Percentiles rank a stretch among this genome's conserved stretches.
phyloP scores from a whole-genome alignment of 768 basidiomycete species.

The Kwoniella bestiolae region DNA sequence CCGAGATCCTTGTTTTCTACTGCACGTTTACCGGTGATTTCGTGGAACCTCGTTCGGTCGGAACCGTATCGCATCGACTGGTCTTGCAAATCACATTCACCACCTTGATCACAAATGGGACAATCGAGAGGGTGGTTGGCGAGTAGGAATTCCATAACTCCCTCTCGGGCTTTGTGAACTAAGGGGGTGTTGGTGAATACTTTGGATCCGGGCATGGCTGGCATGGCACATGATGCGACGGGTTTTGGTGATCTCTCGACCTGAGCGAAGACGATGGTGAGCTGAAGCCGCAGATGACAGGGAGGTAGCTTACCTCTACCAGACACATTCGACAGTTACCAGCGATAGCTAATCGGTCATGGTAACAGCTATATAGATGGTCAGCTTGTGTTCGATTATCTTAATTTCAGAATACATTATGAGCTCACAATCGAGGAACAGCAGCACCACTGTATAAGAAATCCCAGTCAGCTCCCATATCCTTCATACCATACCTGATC shows the following conservation, averaged over 20 bases:
- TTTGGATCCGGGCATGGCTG: constrained; percentile 90
- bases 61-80: constrained; percentile 99
- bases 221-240: constrained; percentile 95
- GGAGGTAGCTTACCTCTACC: constrained; percentile 70
- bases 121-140: constrained; percentile 98
- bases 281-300: neutral
- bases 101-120: constrained; percentile 98
- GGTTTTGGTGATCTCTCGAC: constrained; percentile 92
- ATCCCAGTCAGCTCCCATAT: constrained; percentile 17
- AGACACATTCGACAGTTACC: constrained; percentile 99
- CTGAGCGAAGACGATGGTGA: constrained; percentile 25
- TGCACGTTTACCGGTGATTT: constrained; percentile 95
- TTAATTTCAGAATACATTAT: neutral
- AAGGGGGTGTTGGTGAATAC: constrained; percentile 92
- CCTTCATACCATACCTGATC: neutral
- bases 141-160: constrained; percentile 98
- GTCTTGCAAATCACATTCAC: constrained; percentile 98
- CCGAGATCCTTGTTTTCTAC: constrained; percentile 98
- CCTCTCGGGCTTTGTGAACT: constrained; percentile 71
- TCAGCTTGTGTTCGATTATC: constrained; percentile 11
- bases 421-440: constrained; percentile 61
- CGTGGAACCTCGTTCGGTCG: constrained; percentile 96
- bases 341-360: constrained; percentile 82
- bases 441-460: constrained; percentile 60
- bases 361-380: constrained; percentile 43